A percentile compares a stretch with the other conserved stretches of the same genome.
These are phyloP conservation scores for Colletotrichum abscissum DNA, from an alignment of 2,329 filamentous ascomycete species.

Conservation along the genomic window DNA sequence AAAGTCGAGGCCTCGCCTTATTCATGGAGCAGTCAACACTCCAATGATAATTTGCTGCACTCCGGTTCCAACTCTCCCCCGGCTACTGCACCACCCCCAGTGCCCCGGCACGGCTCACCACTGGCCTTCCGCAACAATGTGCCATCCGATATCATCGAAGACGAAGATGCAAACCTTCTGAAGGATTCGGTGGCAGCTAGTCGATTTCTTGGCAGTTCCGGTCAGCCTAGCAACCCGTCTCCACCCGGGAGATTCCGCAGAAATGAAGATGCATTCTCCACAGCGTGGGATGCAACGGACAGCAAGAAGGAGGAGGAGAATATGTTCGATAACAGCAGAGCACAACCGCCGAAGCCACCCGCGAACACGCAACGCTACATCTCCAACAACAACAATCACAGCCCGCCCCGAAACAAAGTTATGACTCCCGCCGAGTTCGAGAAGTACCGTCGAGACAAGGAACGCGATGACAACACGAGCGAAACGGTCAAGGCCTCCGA, in stretches of 20 bases:
- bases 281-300: constrained; percentile 40
- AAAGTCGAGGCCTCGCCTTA: constrained; percentile 58
- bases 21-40: constrained; percentile 64
- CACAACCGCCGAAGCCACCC: constrained; percentile 40
- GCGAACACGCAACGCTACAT: constrained; percentile 10
- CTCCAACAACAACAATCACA: constrained; percentile 49
- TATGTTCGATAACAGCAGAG: constrained; percentile 62
- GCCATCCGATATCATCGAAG: constrained; percentile 55
- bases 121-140: constrained; percentile 44
- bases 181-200: constrained; percentile 64
- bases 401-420: constrained; percentile 73
- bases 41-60: constrained; percentile 60
- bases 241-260: constrained; percentile 48
- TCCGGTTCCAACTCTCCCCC: constrained; percentile 45
- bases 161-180: constrained; percentile 65
- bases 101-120: constrained; percentile 51
- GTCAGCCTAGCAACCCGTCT: constrained; percentile 28
- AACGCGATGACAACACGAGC: constrained; percentile 62
- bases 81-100: constrained; percentile 50
- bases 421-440: constrained; percentile 94
- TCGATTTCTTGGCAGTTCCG: constrained; percentile 51
- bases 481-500: constrained; percentile 53
- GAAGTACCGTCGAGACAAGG: constrained; percentile 80
- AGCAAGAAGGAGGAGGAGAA: constrained; percentile 59
- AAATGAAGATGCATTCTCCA: constrained; percentile 52